Evolutionary conservation across 306 rosid genomes (phyloP).

Genomic region (Betula pendula): DNA sequence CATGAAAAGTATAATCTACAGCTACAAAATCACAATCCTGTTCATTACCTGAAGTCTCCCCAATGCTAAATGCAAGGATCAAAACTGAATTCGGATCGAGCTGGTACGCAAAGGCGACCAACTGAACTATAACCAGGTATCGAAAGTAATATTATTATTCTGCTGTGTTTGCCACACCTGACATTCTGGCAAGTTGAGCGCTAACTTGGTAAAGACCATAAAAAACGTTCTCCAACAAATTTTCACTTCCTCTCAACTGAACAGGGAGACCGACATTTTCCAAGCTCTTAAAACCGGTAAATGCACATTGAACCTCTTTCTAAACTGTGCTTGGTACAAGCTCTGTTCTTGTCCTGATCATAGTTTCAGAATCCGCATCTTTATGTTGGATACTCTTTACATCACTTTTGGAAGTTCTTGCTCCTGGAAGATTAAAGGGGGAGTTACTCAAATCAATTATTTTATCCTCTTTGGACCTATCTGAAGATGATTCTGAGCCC

Average conservation of each 20-base stretch:
- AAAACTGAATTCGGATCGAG: neutral
- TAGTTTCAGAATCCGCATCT: slow-evolving; percentile 54
- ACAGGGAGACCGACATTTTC: slow-evolving; percentile 25
- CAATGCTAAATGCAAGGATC: slow-evolving; percentile 3
- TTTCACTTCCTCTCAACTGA: slow-evolving; percentile 36
- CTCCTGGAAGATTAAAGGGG: slow-evolving; percentile 43
- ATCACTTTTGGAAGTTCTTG: slow-evolving; percentile 47
- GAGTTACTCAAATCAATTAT: slow-evolving; percentile 58
- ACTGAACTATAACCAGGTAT: slow-evolving; percentile 25
- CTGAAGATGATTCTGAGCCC: slow-evolving; percentile 55
- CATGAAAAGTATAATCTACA: slow-evolving; percentile 30
- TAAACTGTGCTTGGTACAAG: slow-evolving; percentile 67
- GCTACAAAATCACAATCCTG: slow-evolving; percentile 35
- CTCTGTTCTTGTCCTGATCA: slow-evolving; percentile 54
- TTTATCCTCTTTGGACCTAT: slow-evolving; percentile 39
- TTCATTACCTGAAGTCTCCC: slow-evolving; percentile 7
- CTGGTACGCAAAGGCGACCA: neutral
- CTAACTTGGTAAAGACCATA: slow-evolving; percentile 27
- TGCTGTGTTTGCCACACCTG: slow-evolving; percentile 11
- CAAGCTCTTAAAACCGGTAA: slow-evolving; percentile 26
- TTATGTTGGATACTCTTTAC: slow-evolving; percentile 40
- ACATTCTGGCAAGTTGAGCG: slow-evolving; percentile 33
- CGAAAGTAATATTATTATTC: slow-evolving; percentile 19
- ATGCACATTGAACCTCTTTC: slow-evolving; percentile 33
- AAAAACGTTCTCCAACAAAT: slow-evolving; percentile 27